Base-by-base conservation (phyloP, 164 flowering plant species). In the Brasenia schreberi region DNA sequence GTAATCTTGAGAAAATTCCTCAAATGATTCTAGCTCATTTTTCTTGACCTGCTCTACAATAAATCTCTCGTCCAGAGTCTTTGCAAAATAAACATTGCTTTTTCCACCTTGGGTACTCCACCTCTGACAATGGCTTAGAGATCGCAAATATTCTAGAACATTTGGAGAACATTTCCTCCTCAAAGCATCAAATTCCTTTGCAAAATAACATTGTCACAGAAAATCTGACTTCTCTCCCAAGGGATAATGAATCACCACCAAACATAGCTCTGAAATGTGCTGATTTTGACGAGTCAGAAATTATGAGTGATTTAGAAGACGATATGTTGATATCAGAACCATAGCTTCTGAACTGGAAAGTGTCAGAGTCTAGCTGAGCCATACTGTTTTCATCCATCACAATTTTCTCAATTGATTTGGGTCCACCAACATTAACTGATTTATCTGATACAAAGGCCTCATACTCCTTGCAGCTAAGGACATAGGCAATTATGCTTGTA, bases 31-130 rank as follows among this genome's bases (percentile, higher is more conserved):
- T 77, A 87, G 67, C 78, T 90, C 96, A 4, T 93, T 90, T 77
- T 84, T 87, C 11, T 84, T 79, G 49, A 87, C 85, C 73, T 87
- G 93, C 73, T 90, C 87, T 67, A 90, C 77, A 42, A 90, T 83
- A 70, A 90, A 87, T 65, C 96, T 77, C 67, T 90, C 93, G 70
- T 90, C 96, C 70, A 86, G 69, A 63, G 96, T 80, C 76, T 81
- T 88, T 12, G 93, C 96, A 78, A 90, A 90, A 70, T 84, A 90
- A 16, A 85, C 96, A 71, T 85, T 87, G 78, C 93, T 90, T 73
- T 90, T 90, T 33, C 96, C 96, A 42, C 93, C 93, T 76, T 90
- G 88, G 5, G 93, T 92, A 71, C 84, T 78, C 96, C 96, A 90
- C 74, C 77, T 80, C 65, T 45, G 82, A 73, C 93, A 83, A 52